Conservation (phyloP, 2,329 filamentous ascomycete genomes). For the Ophiobolus disseminans region DNA sequence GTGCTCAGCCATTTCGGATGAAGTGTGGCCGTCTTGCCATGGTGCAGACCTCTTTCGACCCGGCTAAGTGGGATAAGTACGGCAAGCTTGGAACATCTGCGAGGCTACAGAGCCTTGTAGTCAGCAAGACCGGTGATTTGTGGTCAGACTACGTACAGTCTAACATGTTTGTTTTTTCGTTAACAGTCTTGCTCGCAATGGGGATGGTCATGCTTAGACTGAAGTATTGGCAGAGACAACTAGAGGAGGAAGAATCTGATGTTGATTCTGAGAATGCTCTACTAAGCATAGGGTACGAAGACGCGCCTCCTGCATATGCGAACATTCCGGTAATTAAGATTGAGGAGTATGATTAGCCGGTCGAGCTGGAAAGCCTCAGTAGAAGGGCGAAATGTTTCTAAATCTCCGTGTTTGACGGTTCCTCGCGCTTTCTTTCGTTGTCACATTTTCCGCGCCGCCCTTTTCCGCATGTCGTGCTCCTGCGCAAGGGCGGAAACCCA, state of each 20-base stretch:
- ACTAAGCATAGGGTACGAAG: slow-evolving; percentile 19
- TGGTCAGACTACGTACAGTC: neutral
- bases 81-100: slow-evolving; percentile 35
- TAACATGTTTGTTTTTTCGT: slow-evolving; percentile 21
- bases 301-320: slow-evolving; percentile 26
- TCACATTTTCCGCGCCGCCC: no score
- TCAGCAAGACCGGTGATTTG: slow-evolving; percentile 16
- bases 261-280: slow-evolving; percentile 29
- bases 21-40: slow-evolving; percentile 37
- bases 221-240: slow-evolving; percentile 14
- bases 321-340: slow-evolving; percentile 30
- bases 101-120: slow-evolving; percentile 20
- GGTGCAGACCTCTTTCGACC: slow-evolving; percentile 31
- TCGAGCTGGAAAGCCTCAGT: slow-evolving; percentile 14
- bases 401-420: neutral
- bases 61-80: slow-evolving; percentile 39
- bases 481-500: neutral
- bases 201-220: slow-evolving; percentile 20
- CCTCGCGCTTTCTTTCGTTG: no score
- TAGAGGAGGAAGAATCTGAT: slow-evolving; percentile 9
- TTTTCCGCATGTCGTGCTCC: neutral
- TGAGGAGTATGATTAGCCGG: slow-evolving; percentile 26
- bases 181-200: slow-evolving; percentile 19
- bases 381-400: slow-evolving; percentile 8
- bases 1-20: slow-evolving; percentile 31